Evolutionary conservation across 345 rosid genomes (phyloP).

Genomic region (Sisymbrium irio): DNA sequence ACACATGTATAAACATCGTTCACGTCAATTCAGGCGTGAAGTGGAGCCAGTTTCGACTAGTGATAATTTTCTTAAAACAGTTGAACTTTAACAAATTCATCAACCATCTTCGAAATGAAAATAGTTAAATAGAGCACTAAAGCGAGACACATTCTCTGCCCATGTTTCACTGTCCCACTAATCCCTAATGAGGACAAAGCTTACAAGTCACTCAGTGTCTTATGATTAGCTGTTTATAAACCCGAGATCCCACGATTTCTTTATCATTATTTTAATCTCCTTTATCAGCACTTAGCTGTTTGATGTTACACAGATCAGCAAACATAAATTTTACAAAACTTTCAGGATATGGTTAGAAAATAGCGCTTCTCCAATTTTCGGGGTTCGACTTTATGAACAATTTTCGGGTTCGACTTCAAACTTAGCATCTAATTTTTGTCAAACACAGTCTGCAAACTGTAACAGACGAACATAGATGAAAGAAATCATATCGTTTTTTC

Average conservation of each 20-base stretch:
- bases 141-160: conserved; percentile 62
- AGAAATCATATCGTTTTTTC: neutral
- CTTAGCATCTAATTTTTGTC: neutral
- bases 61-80: neutral
- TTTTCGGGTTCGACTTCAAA: too few relatives aligned
- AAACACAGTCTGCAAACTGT: neutral
- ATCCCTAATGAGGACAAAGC: conserved; percentile 61
- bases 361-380: too few relatives aligned
- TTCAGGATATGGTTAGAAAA: too few relatives aligned
- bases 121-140: neutral
- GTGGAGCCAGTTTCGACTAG: neutral
- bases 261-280: conserved; percentile 24
- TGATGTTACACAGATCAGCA: conserved; percentile 23
- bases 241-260: conserved; percentile 70
- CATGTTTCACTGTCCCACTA: conserved; percentile 76
- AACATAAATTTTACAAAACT: neutral
- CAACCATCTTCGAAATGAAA: neutral
- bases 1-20: neutral
- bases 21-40: neutral
- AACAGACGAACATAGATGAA: neutral
- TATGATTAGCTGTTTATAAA: conserved; percentile 52
- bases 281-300: conserved; percentile 6
- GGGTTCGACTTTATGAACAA: too few relatives aligned
- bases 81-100: neutral
- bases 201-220: conserved; percentile 52